Evolutionary conservation across 2,329 filamentous ascomycete genomes (phyloP).

Genomic region (Lojkania enalia): DNA sequence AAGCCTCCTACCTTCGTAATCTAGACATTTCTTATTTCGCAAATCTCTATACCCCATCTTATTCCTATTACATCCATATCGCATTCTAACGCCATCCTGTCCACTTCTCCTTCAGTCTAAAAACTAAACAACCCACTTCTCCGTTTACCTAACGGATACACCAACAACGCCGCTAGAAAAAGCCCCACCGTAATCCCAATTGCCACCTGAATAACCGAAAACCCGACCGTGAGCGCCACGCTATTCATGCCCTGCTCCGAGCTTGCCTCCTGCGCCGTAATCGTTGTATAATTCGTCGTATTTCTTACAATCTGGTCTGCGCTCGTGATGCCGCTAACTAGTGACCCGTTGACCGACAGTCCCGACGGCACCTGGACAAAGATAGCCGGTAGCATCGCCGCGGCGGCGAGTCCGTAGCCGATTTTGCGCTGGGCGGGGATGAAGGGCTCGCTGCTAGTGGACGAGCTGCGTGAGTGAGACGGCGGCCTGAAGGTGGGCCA

Average conservation of each 20-base stretch:
- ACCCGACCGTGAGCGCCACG: constrained; percentile 53
- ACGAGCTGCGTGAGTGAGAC: not conserved
- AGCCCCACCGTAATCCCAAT: constrained; percentile 57
- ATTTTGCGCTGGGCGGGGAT: constrained; percentile 41
- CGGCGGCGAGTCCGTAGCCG: constrained; percentile 79
- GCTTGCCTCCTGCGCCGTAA: constrained; percentile 35
- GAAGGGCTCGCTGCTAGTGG: constrained; percentile 5
- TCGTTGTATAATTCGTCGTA: constrained; percentile 50
- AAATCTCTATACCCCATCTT: not conserved
- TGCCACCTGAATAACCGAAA: constrained; percentile 54
- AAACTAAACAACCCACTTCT: constrained; percentile 46
- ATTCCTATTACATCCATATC: no score
- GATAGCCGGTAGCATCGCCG: constrained; percentile 83
- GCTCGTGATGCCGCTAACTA: constrained; percentile 60
- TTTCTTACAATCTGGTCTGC: constrained; percentile 59
- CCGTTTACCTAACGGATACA: constrained; percentile 55
- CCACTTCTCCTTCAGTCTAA: constrained; percentile 14
- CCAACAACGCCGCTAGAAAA: constrained; percentile 53
- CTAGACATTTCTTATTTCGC: not conserved
- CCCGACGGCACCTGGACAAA: constrained; percentile 69
- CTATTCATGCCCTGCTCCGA: constrained; percentile 40
- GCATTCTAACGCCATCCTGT: not conserved
- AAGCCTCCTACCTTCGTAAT: not conserved
- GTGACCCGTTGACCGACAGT: constrained; percentile 59
- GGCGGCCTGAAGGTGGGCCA: not conserved